Conservation (phyloP, 768 basidiomycete genomes). For the Lactarius trivialis region DNA sequence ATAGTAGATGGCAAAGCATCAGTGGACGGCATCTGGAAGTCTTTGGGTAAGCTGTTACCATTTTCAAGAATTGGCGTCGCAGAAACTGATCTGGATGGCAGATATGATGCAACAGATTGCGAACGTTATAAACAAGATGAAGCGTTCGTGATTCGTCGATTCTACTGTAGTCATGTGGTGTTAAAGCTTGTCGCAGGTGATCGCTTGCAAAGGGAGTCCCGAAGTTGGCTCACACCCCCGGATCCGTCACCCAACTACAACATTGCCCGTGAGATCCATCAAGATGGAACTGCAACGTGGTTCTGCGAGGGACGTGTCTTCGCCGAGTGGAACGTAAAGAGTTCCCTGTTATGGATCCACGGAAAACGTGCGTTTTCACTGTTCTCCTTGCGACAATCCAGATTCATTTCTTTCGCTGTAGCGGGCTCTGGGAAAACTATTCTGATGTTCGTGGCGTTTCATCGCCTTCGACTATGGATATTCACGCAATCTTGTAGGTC, state of each 20-base stretch:
- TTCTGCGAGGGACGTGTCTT: not conserved
- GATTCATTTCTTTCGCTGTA: not conserved
- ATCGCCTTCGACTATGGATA: not conserved
- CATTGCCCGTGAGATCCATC: not conserved
- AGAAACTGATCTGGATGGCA: not conserved
- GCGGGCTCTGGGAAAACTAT: no score
- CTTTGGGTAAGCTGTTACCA: not conserved
- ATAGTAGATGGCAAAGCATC: not conserved
- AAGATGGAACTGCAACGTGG: not conserved
- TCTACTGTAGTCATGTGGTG: no score
- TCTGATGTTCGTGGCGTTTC: not conserved
- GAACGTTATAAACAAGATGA: not conserved
- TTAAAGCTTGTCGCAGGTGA: not conserved
- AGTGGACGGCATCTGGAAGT: not conserved
- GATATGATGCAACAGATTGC: not conserved
- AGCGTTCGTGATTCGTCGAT: not conserved
- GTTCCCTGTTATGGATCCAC: not conserved
- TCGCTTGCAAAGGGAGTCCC: not conserved
- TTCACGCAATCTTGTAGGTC: no score
- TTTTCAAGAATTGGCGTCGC: not conserved
- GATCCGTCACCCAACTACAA: slow-evolving; percentile 5
- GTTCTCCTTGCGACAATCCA: not conserved
- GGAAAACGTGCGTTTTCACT: slow-evolving; percentile 4
- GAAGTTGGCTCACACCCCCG: slow-evolving; percentile 6
- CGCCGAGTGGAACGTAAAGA: not conserved